Conservation (phyloP, 2,329 filamentous ascomycete species). For the Massarina eburnea region DNA sequence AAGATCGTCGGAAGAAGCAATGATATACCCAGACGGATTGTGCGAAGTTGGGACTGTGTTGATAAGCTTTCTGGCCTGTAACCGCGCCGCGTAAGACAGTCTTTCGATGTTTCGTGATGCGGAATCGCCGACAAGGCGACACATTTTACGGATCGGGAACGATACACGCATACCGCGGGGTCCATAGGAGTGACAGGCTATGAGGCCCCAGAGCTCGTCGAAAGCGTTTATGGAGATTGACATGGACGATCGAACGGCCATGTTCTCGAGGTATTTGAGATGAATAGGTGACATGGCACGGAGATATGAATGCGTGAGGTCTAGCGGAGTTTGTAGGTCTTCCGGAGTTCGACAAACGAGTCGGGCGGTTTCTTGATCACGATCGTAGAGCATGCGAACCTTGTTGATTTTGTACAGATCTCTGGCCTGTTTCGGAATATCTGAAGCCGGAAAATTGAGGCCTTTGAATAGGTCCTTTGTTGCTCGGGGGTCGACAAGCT, state of each 20-base stretch:
- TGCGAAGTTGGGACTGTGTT: slow-evolving; percentile 79
- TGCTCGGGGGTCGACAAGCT: slow-evolving; percentile 76
- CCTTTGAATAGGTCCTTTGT: slow-evolving; percentile 86
- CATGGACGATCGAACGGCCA: slow-evolving; percentile 93
- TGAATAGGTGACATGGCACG: slow-evolving; percentile 91
- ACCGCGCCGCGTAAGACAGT: slow-evolving; percentile 78
- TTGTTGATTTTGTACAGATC: slow-evolving; percentile 92
- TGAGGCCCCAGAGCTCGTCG: slow-evolving; percentile 81
- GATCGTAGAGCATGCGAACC: slow-evolving; percentile 82
- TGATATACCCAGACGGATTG: slow-evolving; percentile 86
- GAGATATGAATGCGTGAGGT: slow-evolving; percentile 82
- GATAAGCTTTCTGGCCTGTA: slow-evolving; percentile 85
- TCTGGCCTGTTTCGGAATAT: slow-evolving; percentile 81
- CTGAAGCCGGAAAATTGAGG: slow-evolving; percentile 83
- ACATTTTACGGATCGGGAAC: slow-evolving; percentile 91
- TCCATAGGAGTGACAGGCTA: slow-evolving; percentile 83
- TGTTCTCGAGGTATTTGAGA: slow-evolving; percentile 82
- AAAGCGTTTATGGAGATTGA: slow-evolving; percentile 91
- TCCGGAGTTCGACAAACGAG: slow-evolving; percentile 76
- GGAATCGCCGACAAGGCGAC: slow-evolving; percentile 80
- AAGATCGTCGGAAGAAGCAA: slow-evolving; percentile 84
- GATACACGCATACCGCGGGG: slow-evolving; percentile 81
- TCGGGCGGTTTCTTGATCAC: slow-evolving; percentile 76
- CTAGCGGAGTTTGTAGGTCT: slow-evolving; percentile 73
- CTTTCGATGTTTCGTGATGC: slow-evolving; percentile 86